Conservation (phyloP, 805 yeast species). For the Candida ascalaphidarum region DNA sequence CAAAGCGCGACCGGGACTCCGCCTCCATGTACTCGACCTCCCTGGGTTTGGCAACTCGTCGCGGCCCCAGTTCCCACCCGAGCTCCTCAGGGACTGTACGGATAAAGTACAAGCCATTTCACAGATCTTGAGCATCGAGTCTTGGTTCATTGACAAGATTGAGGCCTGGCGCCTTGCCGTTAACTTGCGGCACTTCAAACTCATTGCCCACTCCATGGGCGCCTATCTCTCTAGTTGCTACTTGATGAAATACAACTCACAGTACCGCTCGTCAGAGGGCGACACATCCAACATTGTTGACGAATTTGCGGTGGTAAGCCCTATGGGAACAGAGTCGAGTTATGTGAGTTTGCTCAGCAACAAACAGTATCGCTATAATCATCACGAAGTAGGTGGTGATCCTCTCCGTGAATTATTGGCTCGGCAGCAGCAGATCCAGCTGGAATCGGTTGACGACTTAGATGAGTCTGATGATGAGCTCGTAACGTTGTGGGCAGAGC, state of each 20-base stretch:
- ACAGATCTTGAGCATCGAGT: conserved; percentile 25
- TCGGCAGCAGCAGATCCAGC: too few species aligned
- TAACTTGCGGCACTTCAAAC: conserved; percentile 15
- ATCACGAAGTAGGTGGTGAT: conserved; percentile 24
- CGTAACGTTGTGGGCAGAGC: conserved; percentile 16
- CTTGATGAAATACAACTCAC: conserved; percentile 27
- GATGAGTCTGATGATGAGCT: conserved; percentile 10
- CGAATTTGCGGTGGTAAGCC: conserved; percentile 24
- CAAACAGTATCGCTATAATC: conserved; percentile 21
- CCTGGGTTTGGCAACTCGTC: conserved; percentile 38
- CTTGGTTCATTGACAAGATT: conserved; percentile 33
- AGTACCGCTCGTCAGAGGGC: neutral
- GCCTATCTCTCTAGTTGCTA: conserved; percentile 33
- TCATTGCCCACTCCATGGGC: conserved; percentile 36
- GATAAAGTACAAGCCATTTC: conserved; percentile 15
- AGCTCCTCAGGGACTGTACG: conserved; percentile 13
- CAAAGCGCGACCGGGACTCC: conserved; percentile 20
- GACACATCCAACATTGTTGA: conserved; percentile 8
- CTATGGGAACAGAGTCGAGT: conserved; percentile 37
- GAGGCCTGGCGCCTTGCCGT: conserved; percentile 26
- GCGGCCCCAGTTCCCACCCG: conserved; percentile 27
- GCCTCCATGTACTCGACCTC: conserved; percentile 30
- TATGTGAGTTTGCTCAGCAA: conserved; percentile 23
- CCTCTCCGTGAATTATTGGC: conserved; percentile 27
- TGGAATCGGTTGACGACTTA: conserved; percentile 10